Percentiles rank a stretch among this genome's conserved stretches.
These are phyloP conservation scores for Alternaria triticina DNA, from an alignment of 2,329 filamentous ascomycete species.

Conservation along the genomic window DNA sequence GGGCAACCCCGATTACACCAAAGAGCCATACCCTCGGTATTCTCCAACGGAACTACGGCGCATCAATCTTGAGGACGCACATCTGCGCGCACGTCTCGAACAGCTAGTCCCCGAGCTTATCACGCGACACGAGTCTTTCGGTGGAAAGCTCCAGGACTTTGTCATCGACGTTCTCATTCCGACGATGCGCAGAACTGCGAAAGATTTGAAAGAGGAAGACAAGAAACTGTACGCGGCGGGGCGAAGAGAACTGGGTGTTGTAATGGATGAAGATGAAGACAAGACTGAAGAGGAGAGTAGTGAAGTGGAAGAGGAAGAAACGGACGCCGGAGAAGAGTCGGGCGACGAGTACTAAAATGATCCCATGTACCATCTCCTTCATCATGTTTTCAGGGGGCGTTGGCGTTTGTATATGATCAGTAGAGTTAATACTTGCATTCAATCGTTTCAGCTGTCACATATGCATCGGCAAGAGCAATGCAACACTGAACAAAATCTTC, in stretches of 20 bases:
- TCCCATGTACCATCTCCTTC: not conserved
- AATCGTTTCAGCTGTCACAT: not conserved
- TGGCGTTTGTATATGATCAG: not conserved
- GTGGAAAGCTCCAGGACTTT: not conserved
- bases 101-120: not conserved
- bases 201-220: not conserved
- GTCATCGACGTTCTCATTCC: not conserved
- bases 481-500: not conserved
- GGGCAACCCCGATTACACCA: accelerated
- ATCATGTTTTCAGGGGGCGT: accelerated
- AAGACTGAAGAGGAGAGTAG: accelerated
- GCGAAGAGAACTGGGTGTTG: not conserved
- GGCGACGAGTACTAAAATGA: not conserved
- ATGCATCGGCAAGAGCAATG: not conserved
- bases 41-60: not conserved
- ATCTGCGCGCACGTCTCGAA: not conserved
- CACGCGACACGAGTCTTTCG: not conserved
- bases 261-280: not conserved
- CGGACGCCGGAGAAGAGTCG: not conserved
- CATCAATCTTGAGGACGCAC: not conserved
- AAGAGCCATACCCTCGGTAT: not conserved
- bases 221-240: not conserved
- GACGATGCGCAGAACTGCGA: not conserved
- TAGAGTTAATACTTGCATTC: not conserved
- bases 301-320: not conserved